These are phyloP conservation scores for Boechera stricta DNA, from an alignment of 345 rosid genomes.

Conservation along the genomic window DNA sequence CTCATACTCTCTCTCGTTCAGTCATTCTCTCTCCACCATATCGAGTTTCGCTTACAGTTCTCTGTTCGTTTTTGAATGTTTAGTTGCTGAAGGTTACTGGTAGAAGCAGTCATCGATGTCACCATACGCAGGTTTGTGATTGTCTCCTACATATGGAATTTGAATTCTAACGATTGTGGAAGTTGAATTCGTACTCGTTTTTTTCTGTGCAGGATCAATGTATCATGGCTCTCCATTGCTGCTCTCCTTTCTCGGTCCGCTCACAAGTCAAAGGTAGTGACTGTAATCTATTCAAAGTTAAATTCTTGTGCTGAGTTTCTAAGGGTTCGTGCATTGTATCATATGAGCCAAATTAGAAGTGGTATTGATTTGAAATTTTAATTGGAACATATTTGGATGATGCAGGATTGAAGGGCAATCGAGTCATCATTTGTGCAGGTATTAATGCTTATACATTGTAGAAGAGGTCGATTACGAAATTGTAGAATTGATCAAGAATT, in stretches of 20 bases:
- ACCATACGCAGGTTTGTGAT: constrained; percentile 64
- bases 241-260: neutral
- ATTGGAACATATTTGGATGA: neutral
- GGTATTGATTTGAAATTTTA: too few species aligned
- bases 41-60: neutral
- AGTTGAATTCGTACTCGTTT: neutral
- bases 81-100: constrained; percentile 90
- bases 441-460: neutral
- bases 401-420: neutral
- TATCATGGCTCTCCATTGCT: constrained; percentile 16
- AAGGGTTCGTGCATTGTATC: neutral
- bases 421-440: constrained; percentile 9
- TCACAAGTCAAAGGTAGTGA: neutral
- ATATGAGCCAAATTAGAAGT: neutral
- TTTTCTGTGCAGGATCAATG: neutral
- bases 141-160: neutral
- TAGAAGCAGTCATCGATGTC: constrained; percentile 75
- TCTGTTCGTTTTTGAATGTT: neutral
- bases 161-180: neutral
- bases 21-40: neutral
- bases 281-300: neutral
- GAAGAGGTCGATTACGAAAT: neutral
- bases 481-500: neutral
- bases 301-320: neutral
- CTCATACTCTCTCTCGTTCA: neutral